These are phyloP conservation scores for Fraxinus americana DNA, from an alignment of 257 asterid genomes.

Conservation along the genomic window DNA sequence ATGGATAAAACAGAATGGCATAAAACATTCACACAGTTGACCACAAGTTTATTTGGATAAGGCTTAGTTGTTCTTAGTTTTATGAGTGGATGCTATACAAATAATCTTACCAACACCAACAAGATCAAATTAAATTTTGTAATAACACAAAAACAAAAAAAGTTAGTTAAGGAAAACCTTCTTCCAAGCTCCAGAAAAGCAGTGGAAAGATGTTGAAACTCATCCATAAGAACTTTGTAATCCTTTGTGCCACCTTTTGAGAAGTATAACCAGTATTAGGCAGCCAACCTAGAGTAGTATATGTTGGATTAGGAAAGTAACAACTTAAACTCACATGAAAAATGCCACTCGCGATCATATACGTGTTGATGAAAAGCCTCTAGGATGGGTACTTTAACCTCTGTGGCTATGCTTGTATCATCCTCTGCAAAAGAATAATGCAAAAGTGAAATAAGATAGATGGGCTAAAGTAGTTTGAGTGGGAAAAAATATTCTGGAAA, in stretches of 20 bases:
- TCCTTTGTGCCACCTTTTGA: conserved; percentile 85
- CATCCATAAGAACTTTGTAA: conserved; percentile 91
- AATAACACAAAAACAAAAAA: conserved; percentile 19
- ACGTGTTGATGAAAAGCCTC: conserved; percentile 78
- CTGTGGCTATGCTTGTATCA: conserved; percentile 86
- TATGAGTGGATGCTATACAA: background rate
- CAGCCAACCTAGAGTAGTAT: conserved; percentile 15
- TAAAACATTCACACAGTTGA: background rate
- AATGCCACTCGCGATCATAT: conserved; percentile 84
- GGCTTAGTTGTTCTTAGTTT: background rate
- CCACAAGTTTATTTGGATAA: background rate
- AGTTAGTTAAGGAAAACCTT: conserved; percentile 40
- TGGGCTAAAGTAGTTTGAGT: conserved; percentile 13
- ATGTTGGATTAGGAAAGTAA: conserved; percentile 4
- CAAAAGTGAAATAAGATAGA: background rate
- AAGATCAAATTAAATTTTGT: conserved; percentile 16
- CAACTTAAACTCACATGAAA: conserved; percentile 73
- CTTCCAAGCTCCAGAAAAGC: conserved; percentile 87
- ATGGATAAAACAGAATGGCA: background rate
- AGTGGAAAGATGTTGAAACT: conserved; percentile 79
- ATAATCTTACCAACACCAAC: background rate
- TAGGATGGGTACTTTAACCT: conserved; percentile 86
- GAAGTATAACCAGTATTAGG: conserved; percentile 19
- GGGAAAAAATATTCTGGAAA: background rate
- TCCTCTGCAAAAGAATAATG: conserved; percentile 73